These are phyloP conservation scores for Onygenales sp. DNA, from an alignment of 2,329 filamentous ascomycete genomes.

Conservation along the genomic window DNA sequence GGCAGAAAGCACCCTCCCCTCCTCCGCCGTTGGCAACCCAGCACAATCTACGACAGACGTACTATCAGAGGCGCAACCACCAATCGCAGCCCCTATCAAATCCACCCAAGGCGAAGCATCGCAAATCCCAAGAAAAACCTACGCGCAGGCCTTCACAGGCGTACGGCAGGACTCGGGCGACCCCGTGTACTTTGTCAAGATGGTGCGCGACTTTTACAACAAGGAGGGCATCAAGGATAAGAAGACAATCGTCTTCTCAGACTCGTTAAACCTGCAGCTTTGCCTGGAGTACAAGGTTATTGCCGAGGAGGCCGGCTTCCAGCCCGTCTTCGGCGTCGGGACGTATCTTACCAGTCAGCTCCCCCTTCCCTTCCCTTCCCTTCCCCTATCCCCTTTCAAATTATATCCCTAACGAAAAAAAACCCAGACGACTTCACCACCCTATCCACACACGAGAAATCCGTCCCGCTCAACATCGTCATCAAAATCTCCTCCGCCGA, in stretches of 20 bases:
- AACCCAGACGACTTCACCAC: constrained; percentile 67
- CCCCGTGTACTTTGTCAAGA: constrained; percentile 66
- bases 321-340: constrained; percentile 84
- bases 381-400: neutral
- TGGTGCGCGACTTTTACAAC: constrained; percentile 75
- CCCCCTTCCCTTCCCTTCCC: neutral
- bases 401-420: neutral
- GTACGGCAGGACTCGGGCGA: constrained; percentile 88
- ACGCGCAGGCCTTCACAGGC: constrained; percentile 73
- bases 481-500: constrained; percentile 87
- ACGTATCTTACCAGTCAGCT: constrained; percentile 76
- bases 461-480: constrained; percentile 87
- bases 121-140: constrained; percentile 42
- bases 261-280: constrained; percentile 82
- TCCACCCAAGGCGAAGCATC: constrained; percentile 15
- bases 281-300: constrained; percentile 84
- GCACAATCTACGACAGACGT: constrained; percentile 31
- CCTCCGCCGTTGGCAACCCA: constrained; percentile 25
- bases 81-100: constrained; percentile 37
- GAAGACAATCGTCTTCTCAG: constrained; percentile 91
- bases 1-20: constrained; percentile 29
- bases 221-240: constrained; percentile 62
- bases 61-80: constrained; percentile 29
- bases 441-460: constrained; percentile 65
- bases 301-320: constrained; percentile 70